Evolutionary conservation across 2,329 filamentous ascomycete species (phyloP).

Genomic region (Colletotrichum scovillei): DNA sequence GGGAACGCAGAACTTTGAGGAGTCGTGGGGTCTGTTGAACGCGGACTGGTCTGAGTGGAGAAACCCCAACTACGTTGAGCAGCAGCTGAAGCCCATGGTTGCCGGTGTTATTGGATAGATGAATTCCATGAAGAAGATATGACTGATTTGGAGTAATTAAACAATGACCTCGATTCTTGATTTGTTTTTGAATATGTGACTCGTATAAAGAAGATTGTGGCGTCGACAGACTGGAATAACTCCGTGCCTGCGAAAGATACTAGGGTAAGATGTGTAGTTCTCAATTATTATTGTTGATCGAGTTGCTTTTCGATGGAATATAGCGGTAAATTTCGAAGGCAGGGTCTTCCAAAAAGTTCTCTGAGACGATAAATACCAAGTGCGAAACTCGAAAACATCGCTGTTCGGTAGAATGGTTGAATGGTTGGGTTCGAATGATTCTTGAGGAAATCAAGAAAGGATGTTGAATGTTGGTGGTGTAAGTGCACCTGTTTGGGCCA

Average conservation of each 20-base stretch:
- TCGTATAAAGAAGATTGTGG: background rate
- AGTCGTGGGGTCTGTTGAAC: constrained; percentile 66
- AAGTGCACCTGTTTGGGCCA: background rate
- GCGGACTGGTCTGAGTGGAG: constrained; percentile 67
- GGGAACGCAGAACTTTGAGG: constrained; percentile 66
- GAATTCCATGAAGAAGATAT: background rate
- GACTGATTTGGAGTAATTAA: background rate
- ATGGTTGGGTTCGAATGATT: too few species aligned
- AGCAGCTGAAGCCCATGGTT: constrained; percentile 54
- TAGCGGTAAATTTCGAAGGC: too few species aligned
- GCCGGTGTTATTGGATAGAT: constrained; percentile 41
- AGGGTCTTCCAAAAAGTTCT: too few species aligned
- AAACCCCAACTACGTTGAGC: constrained; percentile 53
- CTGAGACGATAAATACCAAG: too few species aligned
- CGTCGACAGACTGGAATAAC: background rate
- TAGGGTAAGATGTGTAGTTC: background rate
- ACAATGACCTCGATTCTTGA: background rate
- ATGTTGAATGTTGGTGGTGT: background rate
- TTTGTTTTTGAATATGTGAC: background rate
- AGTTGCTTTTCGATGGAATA: too few species aligned
- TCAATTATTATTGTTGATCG: background rate
- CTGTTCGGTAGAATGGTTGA: too few species aligned
- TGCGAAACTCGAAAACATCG: too few species aligned
- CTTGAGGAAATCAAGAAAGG: too few species aligned
- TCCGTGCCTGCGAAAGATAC: background rate